Evolutionary conservation across 2,329 filamentous ascomycete species (phyloP).

Genomic region (Cyanodermella asteris): DNA sequence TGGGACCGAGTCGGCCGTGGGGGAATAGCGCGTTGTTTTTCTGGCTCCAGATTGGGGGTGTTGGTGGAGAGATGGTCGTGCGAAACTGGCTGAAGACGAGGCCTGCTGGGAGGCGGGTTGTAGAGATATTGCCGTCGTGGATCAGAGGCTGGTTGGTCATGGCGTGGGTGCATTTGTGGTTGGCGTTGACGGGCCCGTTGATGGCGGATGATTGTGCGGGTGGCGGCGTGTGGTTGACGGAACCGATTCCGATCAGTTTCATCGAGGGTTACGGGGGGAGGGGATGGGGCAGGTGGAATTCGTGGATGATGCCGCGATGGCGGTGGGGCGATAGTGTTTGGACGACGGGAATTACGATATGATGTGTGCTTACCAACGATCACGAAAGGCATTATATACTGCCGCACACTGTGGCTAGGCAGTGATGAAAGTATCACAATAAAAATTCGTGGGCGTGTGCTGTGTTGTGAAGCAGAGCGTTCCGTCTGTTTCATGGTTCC

Average conservation of each 20-base stretch:
- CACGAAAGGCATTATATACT: too few species aligned
- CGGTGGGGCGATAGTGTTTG: slow-evolving; percentile 7
- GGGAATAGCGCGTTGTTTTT: slow-evolving; percentile 44
- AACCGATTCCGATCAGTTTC: slow-evolving; percentile 58
- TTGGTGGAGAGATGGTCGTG: slow-evolving; percentile 34
- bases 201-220: slow-evolving; percentile 58
- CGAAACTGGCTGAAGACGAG: slow-evolving; percentile 14
- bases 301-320: slow-evolving; percentile 26
- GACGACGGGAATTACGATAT: too few species aligned
- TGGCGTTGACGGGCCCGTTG: slow-evolving; percentile 40
- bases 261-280: slow-evolving; percentile 42
- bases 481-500: too few species aligned
- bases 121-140: slow-evolving; percentile 20
- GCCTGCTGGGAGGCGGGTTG: slow-evolving; percentile 13
- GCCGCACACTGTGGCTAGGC: too few species aligned
- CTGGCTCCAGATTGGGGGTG: slow-evolving; percentile 42
- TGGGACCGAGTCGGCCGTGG: slow-evolving; percentile 36
- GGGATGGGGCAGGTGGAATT: slow-evolving; percentile 46
- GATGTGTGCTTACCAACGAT: too few species aligned
- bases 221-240: slow-evolving; percentile 56
- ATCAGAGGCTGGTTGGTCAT: slow-evolving; percentile 36
- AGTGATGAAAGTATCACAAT: too few species aligned
- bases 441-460: too few species aligned
- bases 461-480: too few species aligned
- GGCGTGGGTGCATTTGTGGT: slow-evolving; percentile 40